Conservation (phyloP, 2,329 filamentous ascomycete genomes). For the Bertia moriformis region DNA sequence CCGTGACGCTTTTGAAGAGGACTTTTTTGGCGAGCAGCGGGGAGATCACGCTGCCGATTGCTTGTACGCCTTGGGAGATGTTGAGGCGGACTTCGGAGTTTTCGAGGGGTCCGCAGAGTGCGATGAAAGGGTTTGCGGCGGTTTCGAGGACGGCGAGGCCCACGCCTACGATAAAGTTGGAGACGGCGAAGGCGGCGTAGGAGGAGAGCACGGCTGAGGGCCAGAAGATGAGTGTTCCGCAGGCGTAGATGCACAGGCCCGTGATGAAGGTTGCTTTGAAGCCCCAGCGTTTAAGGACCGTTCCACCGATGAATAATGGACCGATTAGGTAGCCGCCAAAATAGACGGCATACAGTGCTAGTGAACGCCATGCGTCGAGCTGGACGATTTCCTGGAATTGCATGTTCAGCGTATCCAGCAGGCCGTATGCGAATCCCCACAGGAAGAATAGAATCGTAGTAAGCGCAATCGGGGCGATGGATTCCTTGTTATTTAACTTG, state of each 20-base stretch:
- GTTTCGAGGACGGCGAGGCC: constrained; percentile 42
- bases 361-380: constrained; percentile 2
- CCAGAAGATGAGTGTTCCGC: constrained; percentile 43
- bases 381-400: background rate
- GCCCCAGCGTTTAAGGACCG: constrained; percentile 32
- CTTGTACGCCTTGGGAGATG: constrained; percentile 43
- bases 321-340: constrained; percentile 42
- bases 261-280: constrained; percentile 44
- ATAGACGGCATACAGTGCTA: constrained; percentile 43
- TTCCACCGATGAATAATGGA: constrained; percentile 35
- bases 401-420: constrained; percentile 32
- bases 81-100: constrained; percentile 42
- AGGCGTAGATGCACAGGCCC: constrained; percentile 36
- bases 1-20: constrained; percentile 34
- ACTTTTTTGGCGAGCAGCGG: constrained; percentile 38
- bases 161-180: constrained; percentile 33
- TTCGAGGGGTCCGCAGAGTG: constrained; percentile 35
- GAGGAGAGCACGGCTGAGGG: constrained; percentile 37
- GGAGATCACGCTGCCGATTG: constrained; percentile 37
- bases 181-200: constrained; percentile 41
- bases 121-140: constrained; percentile 35
- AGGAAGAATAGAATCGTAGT: constrained; percentile 54
- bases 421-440: constrained; percentile 43
- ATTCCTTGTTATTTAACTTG: constrained; percentile 53
- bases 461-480: constrained; percentile 49